These are phyloP conservation scores for Liriodendron chinense DNA, from an alignment of 164 flowering plant species.

Conservation along the genomic window DNA sequence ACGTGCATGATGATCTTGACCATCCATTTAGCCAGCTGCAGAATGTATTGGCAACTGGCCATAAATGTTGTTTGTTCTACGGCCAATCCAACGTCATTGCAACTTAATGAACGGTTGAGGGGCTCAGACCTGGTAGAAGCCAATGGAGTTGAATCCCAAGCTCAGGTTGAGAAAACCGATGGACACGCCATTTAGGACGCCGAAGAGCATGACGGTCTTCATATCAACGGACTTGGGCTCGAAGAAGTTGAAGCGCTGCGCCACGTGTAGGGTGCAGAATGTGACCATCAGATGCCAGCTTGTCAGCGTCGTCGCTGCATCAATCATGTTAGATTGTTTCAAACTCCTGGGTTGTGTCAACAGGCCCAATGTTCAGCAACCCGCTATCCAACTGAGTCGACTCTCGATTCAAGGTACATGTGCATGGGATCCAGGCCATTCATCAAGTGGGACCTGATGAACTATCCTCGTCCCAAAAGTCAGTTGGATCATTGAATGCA, in stretches of 20 bases:
- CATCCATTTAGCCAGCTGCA: too few species aligned
- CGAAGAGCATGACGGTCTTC: conserved; percentile 85
- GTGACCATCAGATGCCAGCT: conserved; percentile 99
- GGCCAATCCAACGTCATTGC: too few species aligned
- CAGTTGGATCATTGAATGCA: too few species aligned
- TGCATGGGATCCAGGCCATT: background rate
- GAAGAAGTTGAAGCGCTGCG: conserved; percentile 71
- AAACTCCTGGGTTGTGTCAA: too few species aligned
- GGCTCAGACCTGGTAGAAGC: conserved; percentile 75
- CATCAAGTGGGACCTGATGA: background rate
- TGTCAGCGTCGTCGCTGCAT: conserved; percentile 89
- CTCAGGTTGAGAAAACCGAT: conserved; percentile 94
- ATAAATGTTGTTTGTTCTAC: too few species aligned
- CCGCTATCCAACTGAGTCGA: too few species aligned
- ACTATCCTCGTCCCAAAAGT: too few species aligned
- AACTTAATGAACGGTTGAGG: too few species aligned
- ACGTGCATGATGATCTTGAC: too few species aligned
- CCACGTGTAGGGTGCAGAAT: conserved; percentile 85
- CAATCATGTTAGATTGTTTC: background rate
- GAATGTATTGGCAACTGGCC: too few species aligned
- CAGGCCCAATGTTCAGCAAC: too few species aligned
- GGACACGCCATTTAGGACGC: conserved; percentile 85
- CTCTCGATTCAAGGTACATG: background rate
- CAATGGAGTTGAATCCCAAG: conserved; percentile 95
- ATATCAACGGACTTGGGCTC: conserved; percentile 73